Evolutionary conservation across 805 yeast species (phyloP).

Genomic region (Jamesozyma spencerorum): DNA sequence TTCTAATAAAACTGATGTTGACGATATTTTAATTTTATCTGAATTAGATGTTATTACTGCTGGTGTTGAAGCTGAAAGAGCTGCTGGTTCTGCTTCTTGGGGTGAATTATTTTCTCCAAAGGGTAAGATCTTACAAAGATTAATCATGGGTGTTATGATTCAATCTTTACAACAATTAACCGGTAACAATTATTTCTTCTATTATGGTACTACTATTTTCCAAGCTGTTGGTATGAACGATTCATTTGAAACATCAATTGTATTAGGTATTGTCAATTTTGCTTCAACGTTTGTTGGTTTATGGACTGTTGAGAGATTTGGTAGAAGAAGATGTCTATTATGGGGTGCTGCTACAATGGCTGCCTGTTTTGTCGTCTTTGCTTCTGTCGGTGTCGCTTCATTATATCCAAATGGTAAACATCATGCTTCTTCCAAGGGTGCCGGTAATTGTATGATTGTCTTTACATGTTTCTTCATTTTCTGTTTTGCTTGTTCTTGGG

Average conservation of each 20-base stretch:
- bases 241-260: slow-evolving; percentile 49
- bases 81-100: slow-evolving; percentile 60
- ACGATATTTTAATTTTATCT: slow-evolving; percentile 40
- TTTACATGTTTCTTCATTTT: slow-evolving; percentile 61
- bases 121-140: slow-evolving; percentile 45
- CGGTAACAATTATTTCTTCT: slow-evolving; percentile 59
- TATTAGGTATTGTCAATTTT: slow-evolving; percentile 51
- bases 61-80: slow-evolving; percentile 48
- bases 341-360: slow-evolving; percentile 42
- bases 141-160: slow-evolving; percentile 44
- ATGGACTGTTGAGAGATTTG: slow-evolving; percentile 44
- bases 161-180: slow-evolving; percentile 62
- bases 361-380: slow-evolving; percentile 38
- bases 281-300: slow-evolving; percentile 45
- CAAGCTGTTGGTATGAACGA: slow-evolving; percentile 51
- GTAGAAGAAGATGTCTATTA: slow-evolving; percentile 41
- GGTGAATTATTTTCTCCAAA: slow-evolving; percentile 54
- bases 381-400: slow-evolving; percentile 51
- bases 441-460: slow-evolving; percentile 63
- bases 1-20: slow-evolving; percentile 41
- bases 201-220: slow-evolving; percentile 55
- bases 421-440: slow-evolving; percentile 32
- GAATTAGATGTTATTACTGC: slow-evolving; percentile 46
- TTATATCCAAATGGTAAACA: slow-evolving; percentile 31
- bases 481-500: slow-evolving; percentile 71